A percentile compares a stretch with the other conserved stretches of the same genome.
These are phyloP conservation scores for Leccinum barrowsii DNA, from an alignment of 768 basidiomycete genomes.

Conservation along the genomic window DNA sequence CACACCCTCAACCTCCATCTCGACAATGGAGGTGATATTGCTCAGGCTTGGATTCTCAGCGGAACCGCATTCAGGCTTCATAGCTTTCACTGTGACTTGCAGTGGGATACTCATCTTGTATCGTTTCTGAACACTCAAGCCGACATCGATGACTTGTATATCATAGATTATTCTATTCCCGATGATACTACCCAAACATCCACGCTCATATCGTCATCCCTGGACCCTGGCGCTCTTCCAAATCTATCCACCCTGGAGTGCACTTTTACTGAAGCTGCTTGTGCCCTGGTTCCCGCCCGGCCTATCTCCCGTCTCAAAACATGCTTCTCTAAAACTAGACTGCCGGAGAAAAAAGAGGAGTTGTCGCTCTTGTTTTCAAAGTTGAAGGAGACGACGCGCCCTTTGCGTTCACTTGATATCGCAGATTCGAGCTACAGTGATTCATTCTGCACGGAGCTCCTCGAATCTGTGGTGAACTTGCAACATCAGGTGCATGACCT, in stretches of 20 bases:
- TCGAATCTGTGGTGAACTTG: slow-evolving; percentile 39
- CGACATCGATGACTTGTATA: slow-evolving; percentile 29
- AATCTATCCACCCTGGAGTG: slow-evolving; percentile 56
- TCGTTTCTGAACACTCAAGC: slow-evolving; percentile 28
- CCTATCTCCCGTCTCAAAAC: slow-evolving; percentile 65
- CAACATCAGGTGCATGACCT: slow-evolving; percentile 37
- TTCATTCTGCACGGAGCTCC: slow-evolving; percentile 50
- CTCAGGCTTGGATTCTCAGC: slow-evolving; percentile 37
- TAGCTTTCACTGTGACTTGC: slow-evolving; percentile 61
- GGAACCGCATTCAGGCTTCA: slow-evolving; percentile 51
- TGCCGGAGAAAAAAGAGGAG: slow-evolving; percentile 50
- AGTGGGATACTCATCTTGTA: slow-evolving; percentile 57
- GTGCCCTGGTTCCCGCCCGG: slow-evolving; percentile 51
- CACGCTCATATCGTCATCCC: slow-evolving; percentile 14
- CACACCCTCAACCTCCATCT: slow-evolving; percentile 51
- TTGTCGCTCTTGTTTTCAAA: slow-evolving; percentile 45
- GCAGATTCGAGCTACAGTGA: slow-evolving; percentile 59
- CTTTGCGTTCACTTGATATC: slow-evolving; percentile 54
- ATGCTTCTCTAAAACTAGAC: slow-evolving; percentile 56
- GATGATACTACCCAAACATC: slow-evolving; percentile 10
- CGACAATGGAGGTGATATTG: slow-evolving; percentile 22
- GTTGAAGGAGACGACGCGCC: slow-evolving; percentile 40
- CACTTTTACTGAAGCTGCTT: slow-evolving; percentile 64
- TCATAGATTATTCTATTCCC: slow-evolving; percentile 32
- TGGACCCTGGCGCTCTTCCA: slow-evolving; percentile 39